Evolutionary conservation across 129 eudicot genomes (phyloP), one percentile per base, ranked within the genome.

Genomic region (Mikania micrantha): DNA sequence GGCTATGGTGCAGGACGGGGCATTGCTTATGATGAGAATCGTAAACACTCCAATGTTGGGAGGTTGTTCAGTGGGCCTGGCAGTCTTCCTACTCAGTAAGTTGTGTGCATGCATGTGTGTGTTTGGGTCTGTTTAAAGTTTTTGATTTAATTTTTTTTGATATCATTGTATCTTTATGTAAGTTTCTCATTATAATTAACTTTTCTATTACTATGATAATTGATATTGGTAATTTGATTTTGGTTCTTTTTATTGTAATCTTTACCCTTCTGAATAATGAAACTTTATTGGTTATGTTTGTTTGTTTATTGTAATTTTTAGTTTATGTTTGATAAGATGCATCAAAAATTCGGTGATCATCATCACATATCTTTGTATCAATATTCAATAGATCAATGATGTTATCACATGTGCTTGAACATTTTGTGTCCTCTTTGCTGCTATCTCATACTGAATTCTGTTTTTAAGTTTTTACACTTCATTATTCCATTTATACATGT

Each of bases 1-100:
- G 99, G 99, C 29, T 94, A 94, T 64, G 99, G 97, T 29, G 79
- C 85, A 25, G 99, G 99, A 24, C 85, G 80, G 71, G 99, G 96
- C 28, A 72, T 86, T 79, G 96, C 99, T 24, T 83, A 86, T 81
- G 95, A 91, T 38, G 90, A 83, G 61, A 68, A 60, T 39, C 72
- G 80, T 39, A 79, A 73, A 76, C 83, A 91, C 86, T 82, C 96
- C 9, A 88, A 88, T 77, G 77, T 86, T 34, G 86, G 86, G 61
- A 93, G 57, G 58, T 9, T 75, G 39, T 82, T 73, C 57, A 65
- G 68, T 38, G 68, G 79, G 39, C 79, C 75, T 1, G 77, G 86
- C 52, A 63, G 44, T 77, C 77, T 77, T 67, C 91, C 96, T 54
- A 74, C 80, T 60, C 87, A 80, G 98, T 88, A 84, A 83, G 98